Evolutionary conservation across 768 basidiomycete genomes (phyloP), one percentile per base, ranked within the genome.

Genomic region (Hemileccinum impolitum): DNA sequence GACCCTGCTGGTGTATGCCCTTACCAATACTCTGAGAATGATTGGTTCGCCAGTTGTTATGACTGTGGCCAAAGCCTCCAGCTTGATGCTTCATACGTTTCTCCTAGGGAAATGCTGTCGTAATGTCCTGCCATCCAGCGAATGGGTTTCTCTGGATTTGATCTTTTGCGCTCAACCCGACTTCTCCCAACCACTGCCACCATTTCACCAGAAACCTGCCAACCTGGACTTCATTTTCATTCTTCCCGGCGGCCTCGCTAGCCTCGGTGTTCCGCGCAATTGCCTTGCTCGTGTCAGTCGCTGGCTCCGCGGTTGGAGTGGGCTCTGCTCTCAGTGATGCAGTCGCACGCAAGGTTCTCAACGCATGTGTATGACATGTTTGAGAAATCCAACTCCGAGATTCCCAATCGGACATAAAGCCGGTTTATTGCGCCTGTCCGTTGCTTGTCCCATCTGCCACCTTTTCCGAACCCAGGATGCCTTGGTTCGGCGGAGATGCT

Each of bases 401-500:
- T 28, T 40, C 31, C 49, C 31, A n/a, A n/a, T 45, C 17, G 32
- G 25, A 35, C 43, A 40, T 28, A 52, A 39, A 19, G 17, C 32
- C 6, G 9, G 35, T 6, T 21, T 15, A 38, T 32, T 21, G 6
- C 32, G 11, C 8, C 23, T 23, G 23, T 30, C n/a, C 9, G 11
- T 12, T 30, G 28, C 28, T 12, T 15, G 34, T 15, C 34, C 15
- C 15, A n/a, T n/a, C 34, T 9, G 34, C 14, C 34, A 34, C 34
- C 34, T 34, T 15, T 7, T 23, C 11, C 28, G 28, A 30, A 12
- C 28, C 28, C 15, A 18, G 17, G 28, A 57, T 55, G 56, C 18
- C 43, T 37, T 51, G 48, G 46, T 37, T 42, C 4, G 28, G 28
- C 11, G 46, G 43, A 32, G 39, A 43, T 11, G 26, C 44, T 37